Evolutionary conservation across 2,329 filamentous ascomycete genomes (phyloP), one percentile per base, ranked within the genome.

Genomic region (Drechslerella coelobrocha): DNA sequence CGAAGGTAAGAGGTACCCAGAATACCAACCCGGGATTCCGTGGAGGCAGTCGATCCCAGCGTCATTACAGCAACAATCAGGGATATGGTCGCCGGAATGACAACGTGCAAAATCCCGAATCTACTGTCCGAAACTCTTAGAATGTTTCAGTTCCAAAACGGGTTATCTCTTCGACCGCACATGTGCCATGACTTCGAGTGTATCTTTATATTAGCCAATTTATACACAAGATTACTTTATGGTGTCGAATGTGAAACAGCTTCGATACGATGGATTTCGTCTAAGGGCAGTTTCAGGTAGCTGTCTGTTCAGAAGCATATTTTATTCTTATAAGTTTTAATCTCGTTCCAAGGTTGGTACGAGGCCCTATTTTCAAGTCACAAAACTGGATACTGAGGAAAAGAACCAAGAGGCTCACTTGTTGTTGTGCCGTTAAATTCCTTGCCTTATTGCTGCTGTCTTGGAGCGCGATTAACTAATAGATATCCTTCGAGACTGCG

Each of bases 21-120:
- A 57, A 31, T 19, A 37, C 27, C 3, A 60, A 51, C 8, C 56
- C 56, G 43, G 47, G 26, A 14, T 69, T 57, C 23, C 56, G 63
- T 14, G 63, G 63, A 29, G 63, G 63, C 5, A 34, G 63, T 17
- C 56, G 63, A 6, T 57, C 63, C n/a, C 56, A 61, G 24, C 27
- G 63, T 9, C 54, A 55, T 5, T 62, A 69, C 23, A 41, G 56
- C 10, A 57, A 56, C 37, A 57, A 61, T 21, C 63, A 69, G 51
- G 37, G 45, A 19, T 69, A 69, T 10, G 45, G 45, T 12, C 63
- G 63, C 12, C 63, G 63, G 37, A 61, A 52, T 24, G 63, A 69
- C 27, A 61, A 52, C 31, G 56, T 41, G 4, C 43, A 56, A 39
- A 53, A 53, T 10, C 19, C 63, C 10, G 63, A 69, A 37, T 26